Evolutionary conservation across 2,329 filamentous ascomycete species (phyloP).

Genomic region (Beauveria sp.): DNA sequence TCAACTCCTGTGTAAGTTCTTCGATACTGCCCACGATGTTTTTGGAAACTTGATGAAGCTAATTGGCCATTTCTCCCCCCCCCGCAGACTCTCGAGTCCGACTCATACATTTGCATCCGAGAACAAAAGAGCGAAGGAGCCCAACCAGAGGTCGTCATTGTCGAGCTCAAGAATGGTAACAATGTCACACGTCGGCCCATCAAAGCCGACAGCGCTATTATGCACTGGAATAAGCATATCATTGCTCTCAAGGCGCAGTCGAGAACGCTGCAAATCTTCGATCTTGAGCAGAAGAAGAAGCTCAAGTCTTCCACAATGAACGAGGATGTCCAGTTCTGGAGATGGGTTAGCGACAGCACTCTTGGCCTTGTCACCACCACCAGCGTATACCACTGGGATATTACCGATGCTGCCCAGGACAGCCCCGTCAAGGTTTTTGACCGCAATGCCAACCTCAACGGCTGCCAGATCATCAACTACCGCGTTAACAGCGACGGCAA

Average conservation of each 20-base stretch:
- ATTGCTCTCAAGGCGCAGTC: conserved; percentile 94
- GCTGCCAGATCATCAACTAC: conserved; percentile 99
- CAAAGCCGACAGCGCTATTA: conserved; percentile 98
- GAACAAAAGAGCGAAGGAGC: conserved; percentile 83
- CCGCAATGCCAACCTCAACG: conserved; percentile 79
- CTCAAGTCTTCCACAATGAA: conserved; percentile 95
- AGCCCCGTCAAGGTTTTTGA: conserved; percentile 88
- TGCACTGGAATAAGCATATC: conserved; percentile 96
- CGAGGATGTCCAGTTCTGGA: conserved; percentile 98
- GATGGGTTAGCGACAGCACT: conserved; percentile 89
- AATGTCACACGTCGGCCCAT: conserved; percentile 91
- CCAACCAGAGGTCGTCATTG: conserved; percentile 89
- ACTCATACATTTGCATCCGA: conserved; percentile 91
- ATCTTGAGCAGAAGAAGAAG: conserved; percentile 86
- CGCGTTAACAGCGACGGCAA: conserved; percentile 91
- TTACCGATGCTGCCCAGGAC: conserved; percentile 75
- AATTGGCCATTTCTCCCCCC: conserved; percentile 13
- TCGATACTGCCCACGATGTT: conserved; percentile 7
- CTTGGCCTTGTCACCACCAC: conserved; percentile 86
- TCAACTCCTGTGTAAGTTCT: conserved; percentile 67
- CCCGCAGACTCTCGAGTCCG: conserved; percentile 87
- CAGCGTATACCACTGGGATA: conserved; percentile 95
- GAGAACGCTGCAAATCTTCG: conserved; percentile 94
- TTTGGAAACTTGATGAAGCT: conserved; percentile 12
- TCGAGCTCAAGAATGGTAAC: conserved; percentile 97